Evolutionary conservation across 768 basidiomycete genomes (phyloP).

Genomic region (Strobilomyces dryophilus): DNA sequence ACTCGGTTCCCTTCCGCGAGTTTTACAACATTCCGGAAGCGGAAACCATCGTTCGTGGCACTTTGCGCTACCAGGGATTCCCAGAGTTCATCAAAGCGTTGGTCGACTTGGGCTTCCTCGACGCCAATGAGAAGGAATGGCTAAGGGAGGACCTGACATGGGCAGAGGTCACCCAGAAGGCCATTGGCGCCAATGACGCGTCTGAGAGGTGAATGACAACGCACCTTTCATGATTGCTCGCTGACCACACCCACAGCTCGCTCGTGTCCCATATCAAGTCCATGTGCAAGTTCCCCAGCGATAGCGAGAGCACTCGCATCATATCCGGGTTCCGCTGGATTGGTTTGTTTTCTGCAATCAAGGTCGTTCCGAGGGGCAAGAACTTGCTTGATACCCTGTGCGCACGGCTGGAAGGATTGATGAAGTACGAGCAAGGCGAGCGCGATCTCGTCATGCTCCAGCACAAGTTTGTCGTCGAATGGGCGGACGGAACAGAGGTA

Average conservation of each 20-base stretch:
- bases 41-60: constrained; percentile 88
- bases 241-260: constrained; percentile 40
- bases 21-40: constrained; percentile 93
- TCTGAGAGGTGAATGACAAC: constrained; percentile 54
- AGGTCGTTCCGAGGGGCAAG: constrained; percentile 55
- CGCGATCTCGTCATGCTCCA: constrained; percentile 97
- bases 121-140: constrained; percentile 74
- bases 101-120: constrained; percentile 84
- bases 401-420: constrained; percentile 81
- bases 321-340: constrained; percentile 91
- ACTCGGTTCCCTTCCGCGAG: constrained; percentile 87
- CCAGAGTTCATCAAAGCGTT: constrained; percentile 88
- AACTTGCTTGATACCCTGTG: constrained; percentile 95
- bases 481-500: constrained; percentile 75
- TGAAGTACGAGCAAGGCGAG: constrained; percentile 88
- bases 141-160: constrained; percentile 71
- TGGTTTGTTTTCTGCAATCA: constrained; percentile 78
- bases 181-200: constrained; percentile 62
- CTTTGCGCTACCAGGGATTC: constrained; percentile 94
- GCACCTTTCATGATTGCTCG: background rate
- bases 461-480: constrained; percentile 94
- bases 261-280: constrained; percentile 69
- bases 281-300: constrained; percentile 69
- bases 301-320: constrained; percentile 69
- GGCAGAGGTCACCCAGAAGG: constrained; percentile 77